These are phyloP conservation scores for Kwoniella sp. DNA, from an alignment of 768 basidiomycete species.

Conservation along the genomic window DNA sequence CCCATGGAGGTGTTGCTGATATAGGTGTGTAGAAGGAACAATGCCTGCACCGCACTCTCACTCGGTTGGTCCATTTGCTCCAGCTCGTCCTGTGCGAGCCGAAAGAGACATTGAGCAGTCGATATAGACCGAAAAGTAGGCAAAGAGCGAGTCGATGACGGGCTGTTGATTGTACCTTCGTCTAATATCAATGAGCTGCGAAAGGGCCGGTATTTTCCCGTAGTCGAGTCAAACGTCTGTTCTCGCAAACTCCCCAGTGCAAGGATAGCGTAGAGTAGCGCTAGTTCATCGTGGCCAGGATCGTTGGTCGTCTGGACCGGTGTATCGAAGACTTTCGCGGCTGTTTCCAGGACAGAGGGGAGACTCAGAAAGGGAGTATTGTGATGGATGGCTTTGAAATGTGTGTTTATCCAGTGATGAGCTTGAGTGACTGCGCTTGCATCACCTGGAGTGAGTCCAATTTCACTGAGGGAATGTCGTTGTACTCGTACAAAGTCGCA, in stretches of 20 bases:
- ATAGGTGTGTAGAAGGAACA: constrained; percentile 30
- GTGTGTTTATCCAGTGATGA: constrained; percentile 24
- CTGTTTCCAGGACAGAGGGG: constrained; percentile 14
- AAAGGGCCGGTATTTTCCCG: not conserved
- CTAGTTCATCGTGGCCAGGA: constrained; percentile 13
- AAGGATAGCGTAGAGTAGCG: constrained; percentile 23
- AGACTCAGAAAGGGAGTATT: constrained; percentile 31
- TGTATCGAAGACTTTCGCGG: constrained; percentile 2
- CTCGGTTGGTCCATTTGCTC: constrained; percentile 21
- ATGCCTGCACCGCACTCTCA: constrained; percentile 28
- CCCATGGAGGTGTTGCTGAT: constrained; percentile 32
- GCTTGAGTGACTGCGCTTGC: constrained; percentile 13
- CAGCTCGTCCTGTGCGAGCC: constrained; percentile 27
- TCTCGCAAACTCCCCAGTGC: constrained; percentile 25
- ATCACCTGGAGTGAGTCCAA: constrained; percentile 12
- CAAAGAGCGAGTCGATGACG: not conserved
- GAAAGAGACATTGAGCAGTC: constrained; percentile 18
- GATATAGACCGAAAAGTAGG: constrained; percentile 1
- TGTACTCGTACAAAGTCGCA: constrained; percentile 10
- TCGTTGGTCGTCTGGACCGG: no score
- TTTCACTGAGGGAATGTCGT: constrained; percentile 18
- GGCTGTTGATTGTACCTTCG: not conserved
- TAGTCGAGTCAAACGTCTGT: constrained; percentile 19
- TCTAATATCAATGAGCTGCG: not conserved
- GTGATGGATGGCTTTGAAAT: constrained; percentile 32